phyloP scores from a whole-genome alignment of 2,329 filamentous ascomycete genomes.

The Atkinsonella texensis region DNA sequence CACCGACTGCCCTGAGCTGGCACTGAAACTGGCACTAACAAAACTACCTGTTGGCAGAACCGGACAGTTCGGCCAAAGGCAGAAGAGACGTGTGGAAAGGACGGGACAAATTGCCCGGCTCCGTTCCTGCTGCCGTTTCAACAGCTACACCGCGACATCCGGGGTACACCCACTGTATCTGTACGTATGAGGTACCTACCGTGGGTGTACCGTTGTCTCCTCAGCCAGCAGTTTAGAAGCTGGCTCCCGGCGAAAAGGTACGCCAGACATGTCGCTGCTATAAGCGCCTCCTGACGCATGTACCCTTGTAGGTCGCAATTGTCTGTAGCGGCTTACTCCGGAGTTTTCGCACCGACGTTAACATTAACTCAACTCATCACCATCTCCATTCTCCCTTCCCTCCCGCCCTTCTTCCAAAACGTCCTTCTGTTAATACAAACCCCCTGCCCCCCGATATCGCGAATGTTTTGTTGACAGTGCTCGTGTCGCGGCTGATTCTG shows the following conservation, averaged over 20 bases:
- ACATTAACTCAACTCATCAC: no score
- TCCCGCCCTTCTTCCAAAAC: neutral
- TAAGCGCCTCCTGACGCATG: neutral
- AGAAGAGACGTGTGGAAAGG: neutral
- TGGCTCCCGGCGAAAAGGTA: neutral
- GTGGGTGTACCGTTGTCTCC: no score
- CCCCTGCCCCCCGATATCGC: neutral
- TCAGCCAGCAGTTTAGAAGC: neutral
- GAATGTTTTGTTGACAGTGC: neutral
- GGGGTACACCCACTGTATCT: no score
- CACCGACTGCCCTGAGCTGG: no score
- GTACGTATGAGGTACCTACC: no score
- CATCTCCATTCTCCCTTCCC: neutral
- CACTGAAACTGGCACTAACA: no score
- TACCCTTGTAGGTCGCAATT: neutral
- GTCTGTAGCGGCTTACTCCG: neutral
- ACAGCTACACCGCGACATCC: neutral
- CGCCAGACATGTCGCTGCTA: neutral
- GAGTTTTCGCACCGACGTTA: neutral
- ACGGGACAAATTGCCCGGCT: slow-evolving; percentile 1
- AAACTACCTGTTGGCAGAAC: neutral
- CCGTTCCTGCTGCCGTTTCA: neutral
- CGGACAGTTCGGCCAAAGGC: no score
- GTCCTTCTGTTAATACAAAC: no score
- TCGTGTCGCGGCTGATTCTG: neutral